Evolutionary conservation across 2,329 filamentous ascomycete genomes (phyloP), one percentile per base, ranked within the genome.

Genomic region (Ophiostoma pallidulum): DNA sequence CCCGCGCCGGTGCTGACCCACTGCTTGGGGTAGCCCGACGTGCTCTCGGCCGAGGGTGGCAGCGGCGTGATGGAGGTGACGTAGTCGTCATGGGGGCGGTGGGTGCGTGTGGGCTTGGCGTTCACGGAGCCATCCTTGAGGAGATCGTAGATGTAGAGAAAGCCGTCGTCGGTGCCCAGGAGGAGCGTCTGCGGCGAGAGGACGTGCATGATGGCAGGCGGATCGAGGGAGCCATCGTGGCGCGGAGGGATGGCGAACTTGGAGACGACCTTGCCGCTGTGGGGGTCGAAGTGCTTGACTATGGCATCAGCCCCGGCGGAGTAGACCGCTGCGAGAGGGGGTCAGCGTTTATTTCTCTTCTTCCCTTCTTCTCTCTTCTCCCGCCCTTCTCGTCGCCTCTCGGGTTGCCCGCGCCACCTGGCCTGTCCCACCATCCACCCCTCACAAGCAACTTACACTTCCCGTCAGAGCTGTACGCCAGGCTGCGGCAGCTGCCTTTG

Each of bases 1-100:
- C 87, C 91, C 38, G 89, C 90, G 29, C 92, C 92, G 0, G 90
- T 96, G 32, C 85, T 92, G 45, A 96, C 77, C 85, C 89, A 98
- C 67, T 97, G 91, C 66, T 95, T 95, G 58, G 86, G 81, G 62
- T 86, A 91, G 5, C 90, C 90, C 16, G 84, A 91, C 0, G 88
- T 95, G 63, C 85, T 92, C 48, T 84, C 79, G 26, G 82, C 75
- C 2, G 84, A 83, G 0, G 90, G 77, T 0, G 90, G 89, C 0
- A 98, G 76, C 1, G 90, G 82, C 1, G 86, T 85, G 38, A 98
- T 74, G 42, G 86, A 90, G 28, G 90, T 92, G 47, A 98, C 79
- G 64, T 95, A 96, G 68, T 97, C 91, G 57, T 86, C 81, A 66
- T 98, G 92, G 1, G 91, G 91, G 53, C 81, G 81, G 61, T 91